Conservation (phyloP, 768 basidiomycete species). For the Mycena vulgaris region DNA sequence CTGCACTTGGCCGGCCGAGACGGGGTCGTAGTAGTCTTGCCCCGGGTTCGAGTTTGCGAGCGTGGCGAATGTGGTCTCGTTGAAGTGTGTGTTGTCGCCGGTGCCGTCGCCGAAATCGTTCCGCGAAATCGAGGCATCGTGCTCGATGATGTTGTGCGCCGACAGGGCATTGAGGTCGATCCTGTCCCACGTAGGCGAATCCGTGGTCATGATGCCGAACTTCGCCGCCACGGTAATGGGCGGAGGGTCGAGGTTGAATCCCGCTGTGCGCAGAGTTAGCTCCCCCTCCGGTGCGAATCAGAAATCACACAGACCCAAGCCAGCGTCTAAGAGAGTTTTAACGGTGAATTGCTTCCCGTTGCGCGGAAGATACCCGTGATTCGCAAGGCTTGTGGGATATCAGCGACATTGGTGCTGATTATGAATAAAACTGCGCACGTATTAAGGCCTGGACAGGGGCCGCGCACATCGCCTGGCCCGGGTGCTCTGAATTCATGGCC, state of each 20-base stretch:
- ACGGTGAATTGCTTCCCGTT: background rate
- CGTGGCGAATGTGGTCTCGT: constrained; percentile 20
- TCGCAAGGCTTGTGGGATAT: background rate
- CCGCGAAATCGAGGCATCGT: constrained; percentile 28
- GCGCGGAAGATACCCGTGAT: background rate
- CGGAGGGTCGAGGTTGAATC: background rate
- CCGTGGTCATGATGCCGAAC: background rate
- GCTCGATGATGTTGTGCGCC: constrained; percentile 28
- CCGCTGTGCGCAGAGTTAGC: background rate
- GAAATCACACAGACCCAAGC: background rate
- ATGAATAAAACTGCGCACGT: background rate
- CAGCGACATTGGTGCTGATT: background rate
- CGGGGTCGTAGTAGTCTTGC: constrained; percentile 14
- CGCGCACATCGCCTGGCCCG: background rate
- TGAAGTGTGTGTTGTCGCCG: constrained; percentile 30
- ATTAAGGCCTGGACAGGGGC: background rate
- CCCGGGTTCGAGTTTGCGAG: constrained; percentile 26
- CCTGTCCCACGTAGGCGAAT: too few species aligned
- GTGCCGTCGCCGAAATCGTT: constrained; percentile 7
- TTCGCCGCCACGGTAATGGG: background rate
- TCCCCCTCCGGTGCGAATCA: background rate
- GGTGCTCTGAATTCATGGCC: background rate
- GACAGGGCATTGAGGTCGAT: too few species aligned
- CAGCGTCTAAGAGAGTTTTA: background rate
- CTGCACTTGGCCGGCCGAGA: constrained; percentile 13